Base-by-base conservation (phyloP, 2,329 filamentous ascomycete genomes). In the Clonostachys chloroleuca region DNA sequence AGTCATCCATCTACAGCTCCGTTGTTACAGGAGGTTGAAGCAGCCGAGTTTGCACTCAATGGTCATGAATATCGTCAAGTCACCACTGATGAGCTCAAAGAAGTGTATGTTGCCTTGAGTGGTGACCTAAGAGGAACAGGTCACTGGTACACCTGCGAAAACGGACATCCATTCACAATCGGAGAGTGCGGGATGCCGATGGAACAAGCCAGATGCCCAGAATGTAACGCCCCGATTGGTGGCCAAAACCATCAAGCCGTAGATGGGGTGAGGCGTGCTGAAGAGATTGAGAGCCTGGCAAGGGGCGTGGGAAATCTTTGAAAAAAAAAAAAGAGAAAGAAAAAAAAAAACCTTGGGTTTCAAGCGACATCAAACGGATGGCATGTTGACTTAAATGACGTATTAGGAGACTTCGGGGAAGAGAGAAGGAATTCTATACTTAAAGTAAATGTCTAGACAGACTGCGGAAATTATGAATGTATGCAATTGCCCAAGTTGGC, bases 181-280 rank as follows among this genome's bases (percentile, higher is more conserved):
- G 83, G 82, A 1, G 80, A 87, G 50, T 87, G 83, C 54, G 83
- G 83, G 1, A 80, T 81, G 73, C 80, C 83, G 0, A 84, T 86
- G 79, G 52, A 88, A 58, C 47, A 56, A 16, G 74, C 83, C 2
- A 60, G 60, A 3, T 89, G 86, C 53, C 83, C 84, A 0, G 75
- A 87, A 51, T 89, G 85, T 52, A 74, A 70, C 3, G 70, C 70
- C 2, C 51, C 62, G 0, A 73, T 88, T 34, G 83, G 83, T 3
- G 83, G 84, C 0, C 56, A 55, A 42, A 8, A 73, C 39, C 80
- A 86, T 59, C 48, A 9, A 10, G 52, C 18, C 9, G 40, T 44
- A 5, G 34, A 44, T 8, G 42, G 46, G 12, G 30, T 44, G 12
- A 33, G 17, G 13, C 33, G 24, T 12, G 46, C 40, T 9, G 17